A percentile compares a stretch with the other conserved stretches of the same genome.
Conservation (phyloP, 2,329 filamentous ascomycete genomes). For the Paecilomyces dactylethromorphus region DNA sequence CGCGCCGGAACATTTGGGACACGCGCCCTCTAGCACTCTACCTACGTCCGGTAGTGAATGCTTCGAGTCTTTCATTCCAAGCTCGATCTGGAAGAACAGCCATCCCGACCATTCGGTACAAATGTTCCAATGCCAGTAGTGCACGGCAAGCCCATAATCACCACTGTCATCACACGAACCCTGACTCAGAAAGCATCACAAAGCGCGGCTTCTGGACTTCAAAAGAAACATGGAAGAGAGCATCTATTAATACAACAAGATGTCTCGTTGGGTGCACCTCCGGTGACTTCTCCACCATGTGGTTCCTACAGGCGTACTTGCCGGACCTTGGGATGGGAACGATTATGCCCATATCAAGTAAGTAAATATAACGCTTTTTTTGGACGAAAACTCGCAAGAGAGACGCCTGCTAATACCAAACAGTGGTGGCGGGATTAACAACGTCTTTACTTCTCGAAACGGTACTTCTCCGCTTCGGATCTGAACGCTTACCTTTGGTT, state of each 20-base stretch:
- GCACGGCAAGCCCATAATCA: background rate
- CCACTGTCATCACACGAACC: constrained; percentile 4
- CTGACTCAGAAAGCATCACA: background rate
- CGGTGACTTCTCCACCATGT: constrained; percentile 53
- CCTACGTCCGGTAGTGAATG: background rate
- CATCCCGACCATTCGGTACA: background rate
- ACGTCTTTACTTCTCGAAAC: constrained; percentile 51
- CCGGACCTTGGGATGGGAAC: constrained; percentile 41
- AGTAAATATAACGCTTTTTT: no score
- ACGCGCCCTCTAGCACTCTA: background rate
- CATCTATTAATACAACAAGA: constrained; percentile 48
- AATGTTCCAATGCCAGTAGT: background rate
- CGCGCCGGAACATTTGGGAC: background rate
- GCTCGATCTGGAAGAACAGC: background rate
- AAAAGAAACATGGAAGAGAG: constrained; percentile 42
- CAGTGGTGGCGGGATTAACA: constrained; percentile 48
- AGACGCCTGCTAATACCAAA: background rate
- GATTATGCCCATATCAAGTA: constrained; percentile 50
- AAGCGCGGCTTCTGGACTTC: constrained; percentile 30
- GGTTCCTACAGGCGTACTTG: constrained; percentile 46
- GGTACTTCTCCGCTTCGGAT: constrained; percentile 42
- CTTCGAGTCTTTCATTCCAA: background rate
- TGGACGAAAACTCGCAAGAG: no score
- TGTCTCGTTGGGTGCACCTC: constrained; percentile 51
- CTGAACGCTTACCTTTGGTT: constrained; percentile 43